A percentile compares a stretch with the other conserved stretches of the same genome.
Conservation (phyloP, 2,329 filamentous ascomycete species). For the Pseudocercospora eumusae region DNA sequence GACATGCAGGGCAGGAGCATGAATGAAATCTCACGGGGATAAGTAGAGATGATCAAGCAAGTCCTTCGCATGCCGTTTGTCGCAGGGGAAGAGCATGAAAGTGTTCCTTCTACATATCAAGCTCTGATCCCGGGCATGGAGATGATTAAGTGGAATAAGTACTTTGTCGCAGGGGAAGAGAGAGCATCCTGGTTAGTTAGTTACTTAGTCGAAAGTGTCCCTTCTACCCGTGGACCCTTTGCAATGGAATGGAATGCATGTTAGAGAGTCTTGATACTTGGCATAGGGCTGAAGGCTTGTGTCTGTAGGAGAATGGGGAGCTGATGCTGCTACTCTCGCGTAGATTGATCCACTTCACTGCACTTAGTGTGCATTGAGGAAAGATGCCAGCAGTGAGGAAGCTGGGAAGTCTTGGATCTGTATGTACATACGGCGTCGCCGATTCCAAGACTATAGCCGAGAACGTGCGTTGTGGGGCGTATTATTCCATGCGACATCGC, state of each 20-base stretch:
- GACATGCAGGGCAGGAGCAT: no score
- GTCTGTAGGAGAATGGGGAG: neutral
- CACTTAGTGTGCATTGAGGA: neutral
- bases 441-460: neutral
- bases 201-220: no score
- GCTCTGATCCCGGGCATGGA: no score
- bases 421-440: neutral
- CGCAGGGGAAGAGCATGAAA: no score
- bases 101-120: no score
- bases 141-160: no score
- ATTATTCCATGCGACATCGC: no score
- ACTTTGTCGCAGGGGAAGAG: neutral
- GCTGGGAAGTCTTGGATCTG: constrained; percentile 2
- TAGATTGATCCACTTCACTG: neutral
- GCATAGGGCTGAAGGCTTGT: constrained; percentile 5
- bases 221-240: neutral
- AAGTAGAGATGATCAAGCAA: no score
- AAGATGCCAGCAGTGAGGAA: constrained; percentile 4
- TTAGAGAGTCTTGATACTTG: neutral
- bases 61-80: no score
- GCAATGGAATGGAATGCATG: constrained; percentile 1
- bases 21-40: no score
- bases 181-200: neutral
- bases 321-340: neutral
- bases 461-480: constrained; percentile 1